Percentiles rank a stretch among this genome's conserved stretches.
phyloP scores from a whole-genome alignment of 2,329 filamentous ascomycete species.

The Chrysoporthe austroafricana region DNA sequence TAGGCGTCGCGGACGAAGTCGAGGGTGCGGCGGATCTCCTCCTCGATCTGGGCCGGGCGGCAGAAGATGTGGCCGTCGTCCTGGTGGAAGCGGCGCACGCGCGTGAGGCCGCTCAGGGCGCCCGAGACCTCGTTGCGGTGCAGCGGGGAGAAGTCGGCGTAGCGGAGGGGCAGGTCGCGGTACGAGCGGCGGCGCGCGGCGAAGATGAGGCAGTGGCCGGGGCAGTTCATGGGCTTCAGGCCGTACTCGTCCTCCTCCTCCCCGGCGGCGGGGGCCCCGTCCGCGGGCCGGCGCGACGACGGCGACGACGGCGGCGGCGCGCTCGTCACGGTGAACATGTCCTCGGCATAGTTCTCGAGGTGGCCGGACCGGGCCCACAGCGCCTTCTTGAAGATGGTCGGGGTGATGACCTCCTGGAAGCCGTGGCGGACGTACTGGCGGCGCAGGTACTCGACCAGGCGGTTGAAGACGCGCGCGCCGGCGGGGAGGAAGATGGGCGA shows the following conservation, averaged over 20 bases:
- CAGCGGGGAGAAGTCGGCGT: slow-evolving; percentile 86
- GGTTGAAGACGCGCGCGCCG: slow-evolving; percentile 82
- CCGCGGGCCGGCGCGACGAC: slow-evolving; percentile 12
- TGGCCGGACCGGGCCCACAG: slow-evolving; percentile 87
- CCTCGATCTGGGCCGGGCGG: slow-evolving; percentile 72
- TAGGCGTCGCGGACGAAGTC: slow-evolving; percentile 77
- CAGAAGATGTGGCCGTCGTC: slow-evolving; percentile 94
- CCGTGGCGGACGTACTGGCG: slow-evolving; percentile 84
- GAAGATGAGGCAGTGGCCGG: slow-evolving; percentile 85
- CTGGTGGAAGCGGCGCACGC: slow-evolving; percentile 85
- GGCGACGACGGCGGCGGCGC: slow-evolving; percentile 47
- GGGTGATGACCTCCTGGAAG: slow-evolving; percentile 86
- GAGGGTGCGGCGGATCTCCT: slow-evolving; percentile 74
- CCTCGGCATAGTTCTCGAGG: slow-evolving; percentile 86
- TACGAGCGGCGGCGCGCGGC: slow-evolving; percentile 74
- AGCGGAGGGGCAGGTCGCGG: slow-evolving; percentile 79
- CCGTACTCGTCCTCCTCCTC: slow-evolving; percentile 73
- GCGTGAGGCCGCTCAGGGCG: slow-evolving; percentile 78
- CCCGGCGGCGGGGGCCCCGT: slow-evolving; percentile 37
- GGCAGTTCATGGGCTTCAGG: slow-evolving; percentile 92
- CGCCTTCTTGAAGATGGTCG: slow-evolving; percentile 87
- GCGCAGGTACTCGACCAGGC: slow-evolving; percentile 78
- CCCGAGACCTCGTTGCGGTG: slow-evolving; percentile 86
- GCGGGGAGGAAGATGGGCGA: slow-evolving; percentile 85
- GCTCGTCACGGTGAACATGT: slow-evolving; percentile 84